A percentile compares a stretch with the other conserved stretches of the same genome.
Conservation (phyloP, 73 alveolate species). For the Blepharisma japonicum region DNA sequence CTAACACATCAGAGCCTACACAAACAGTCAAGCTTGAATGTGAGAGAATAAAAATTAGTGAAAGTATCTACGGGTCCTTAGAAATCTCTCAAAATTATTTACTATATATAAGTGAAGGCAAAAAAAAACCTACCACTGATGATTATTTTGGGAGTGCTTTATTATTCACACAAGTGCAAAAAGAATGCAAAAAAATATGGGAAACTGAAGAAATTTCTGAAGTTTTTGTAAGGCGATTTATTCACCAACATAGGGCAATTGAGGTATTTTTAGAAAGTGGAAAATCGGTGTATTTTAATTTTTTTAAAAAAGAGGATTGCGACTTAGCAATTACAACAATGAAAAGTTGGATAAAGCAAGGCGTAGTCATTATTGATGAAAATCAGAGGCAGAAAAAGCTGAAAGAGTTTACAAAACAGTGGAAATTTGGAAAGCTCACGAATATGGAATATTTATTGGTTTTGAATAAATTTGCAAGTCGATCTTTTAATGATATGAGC, state of each 20-base stretch:
- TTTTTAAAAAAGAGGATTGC: slow-evolving; percentile 32
- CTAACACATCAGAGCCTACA: no score
- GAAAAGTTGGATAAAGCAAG: not conserved
- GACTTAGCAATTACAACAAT: slow-evolving; percentile 14
- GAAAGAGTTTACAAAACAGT: slow-evolving; percentile 10
- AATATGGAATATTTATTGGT: slow-evolving; percentile 79
- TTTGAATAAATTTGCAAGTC: slow-evolving; percentile 80
- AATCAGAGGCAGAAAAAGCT: slow-evolving; percentile 3
- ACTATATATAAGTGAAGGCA: slow-evolving; percentile 11
- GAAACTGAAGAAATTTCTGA: slow-evolving; percentile 20
- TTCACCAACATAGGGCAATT: slow-evolving; percentile 43
- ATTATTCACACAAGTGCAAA: not conserved
- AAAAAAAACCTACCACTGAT: slow-evolving; percentile 11
- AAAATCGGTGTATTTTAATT: slow-evolving; percentile 44
- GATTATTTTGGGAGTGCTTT: slow-evolving; percentile 17
- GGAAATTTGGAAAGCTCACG: slow-evolving; percentile 66
- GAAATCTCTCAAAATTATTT: slow-evolving; percentile 24
- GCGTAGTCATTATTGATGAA: slow-evolving; percentile 22
- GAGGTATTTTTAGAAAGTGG: slow-evolving; percentile 43
- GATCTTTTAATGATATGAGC: slow-evolving; percentile 87
- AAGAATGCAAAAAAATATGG: not conserved
- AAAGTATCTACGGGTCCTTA: not conserved
- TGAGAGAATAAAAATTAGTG: not conserved
- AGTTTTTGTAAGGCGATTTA: slow-evolving; percentile 52
- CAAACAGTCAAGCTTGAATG: not conserved